Conservation (phyloP, 129 eudicot species). For the Glebionis coronaria region DNA sequence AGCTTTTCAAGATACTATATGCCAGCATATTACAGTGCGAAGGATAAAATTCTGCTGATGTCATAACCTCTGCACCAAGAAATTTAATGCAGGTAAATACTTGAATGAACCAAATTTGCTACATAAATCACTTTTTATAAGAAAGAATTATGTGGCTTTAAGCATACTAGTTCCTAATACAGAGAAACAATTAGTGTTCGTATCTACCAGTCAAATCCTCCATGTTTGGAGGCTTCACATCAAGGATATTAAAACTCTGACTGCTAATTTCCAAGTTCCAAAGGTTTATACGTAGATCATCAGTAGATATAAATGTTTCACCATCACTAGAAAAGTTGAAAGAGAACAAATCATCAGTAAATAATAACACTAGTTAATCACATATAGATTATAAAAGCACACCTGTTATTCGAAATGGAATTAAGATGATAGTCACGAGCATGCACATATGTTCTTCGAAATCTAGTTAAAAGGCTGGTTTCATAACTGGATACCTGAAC, state of each 20-base stretch:
- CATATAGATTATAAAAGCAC: neutral
- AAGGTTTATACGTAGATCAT: no score
- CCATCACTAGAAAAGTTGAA: neutral
- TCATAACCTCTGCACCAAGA: constrained; percentile 83
- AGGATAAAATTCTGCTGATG: constrained; percentile 97
- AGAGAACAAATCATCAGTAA: no score
- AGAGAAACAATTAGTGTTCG: neutral
- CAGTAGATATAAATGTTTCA: constrained; percentile 24
- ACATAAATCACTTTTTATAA: neutral
- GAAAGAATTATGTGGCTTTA: neutral
- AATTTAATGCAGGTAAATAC: neutral
- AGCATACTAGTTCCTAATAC: neutral
- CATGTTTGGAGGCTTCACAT: constrained; percentile 93
- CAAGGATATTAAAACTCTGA: constrained; percentile 31
- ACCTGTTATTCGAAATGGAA: constrained; percentile 91
- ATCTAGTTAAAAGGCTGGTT: constrained; percentile 72
- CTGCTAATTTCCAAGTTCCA: no score
- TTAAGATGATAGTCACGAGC: constrained; percentile 93
- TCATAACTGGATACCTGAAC: constrained; percentile 79
- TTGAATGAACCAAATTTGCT: no score
- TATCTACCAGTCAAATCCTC: constrained; percentile 89
- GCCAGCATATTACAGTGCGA: constrained; percentile 87
- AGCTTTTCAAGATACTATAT: constrained; percentile 94
- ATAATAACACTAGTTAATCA: no score
- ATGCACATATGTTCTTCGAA: constrained; percentile 82